phyloP scores from a whole-genome alignment of 371 early-diverging fungal genomes.

The Circinella umbellata region DNA sequence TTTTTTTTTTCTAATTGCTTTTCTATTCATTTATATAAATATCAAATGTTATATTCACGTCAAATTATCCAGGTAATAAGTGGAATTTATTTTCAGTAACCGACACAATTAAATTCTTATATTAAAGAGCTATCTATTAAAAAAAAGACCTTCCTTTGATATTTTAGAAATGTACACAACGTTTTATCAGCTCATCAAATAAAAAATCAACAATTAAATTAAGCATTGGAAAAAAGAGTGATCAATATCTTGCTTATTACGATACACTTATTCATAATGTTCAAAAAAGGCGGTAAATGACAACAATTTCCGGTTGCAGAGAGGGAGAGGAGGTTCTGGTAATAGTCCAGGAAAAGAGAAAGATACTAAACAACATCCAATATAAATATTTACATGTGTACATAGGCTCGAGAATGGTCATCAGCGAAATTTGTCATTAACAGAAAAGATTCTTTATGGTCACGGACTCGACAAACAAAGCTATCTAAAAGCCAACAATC shows the following conservation, averaged over 20 bases:
- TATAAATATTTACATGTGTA: too few relatives aligned
- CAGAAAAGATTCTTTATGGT: constrained; percentile 8
- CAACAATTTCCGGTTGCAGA: too few relatives aligned
- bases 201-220: neutral
- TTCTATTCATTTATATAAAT: too few relatives aligned
- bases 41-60: neutral
- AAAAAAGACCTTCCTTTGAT: neutral
- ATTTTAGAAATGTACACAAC: neutral
- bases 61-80: neutral
- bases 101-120: too few relatives aligned
- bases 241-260: neutral
- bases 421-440: neutral
- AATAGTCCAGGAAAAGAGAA: too few relatives aligned
- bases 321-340: too few relatives aligned
- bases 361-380: neutral
- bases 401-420: too few relatives aligned
- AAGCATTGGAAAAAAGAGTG: neutral
- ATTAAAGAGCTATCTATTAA: neutral
- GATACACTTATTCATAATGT: constrained; percentile 3
- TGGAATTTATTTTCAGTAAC: neutral
- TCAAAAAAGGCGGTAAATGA: constrained; percentile 6
- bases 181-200: neutral
- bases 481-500: neutral
- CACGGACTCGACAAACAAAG: neutral
- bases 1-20: neutral